Conservation (phyloP, 441 rosid genomes). For the Melianthus villosus region DNA sequence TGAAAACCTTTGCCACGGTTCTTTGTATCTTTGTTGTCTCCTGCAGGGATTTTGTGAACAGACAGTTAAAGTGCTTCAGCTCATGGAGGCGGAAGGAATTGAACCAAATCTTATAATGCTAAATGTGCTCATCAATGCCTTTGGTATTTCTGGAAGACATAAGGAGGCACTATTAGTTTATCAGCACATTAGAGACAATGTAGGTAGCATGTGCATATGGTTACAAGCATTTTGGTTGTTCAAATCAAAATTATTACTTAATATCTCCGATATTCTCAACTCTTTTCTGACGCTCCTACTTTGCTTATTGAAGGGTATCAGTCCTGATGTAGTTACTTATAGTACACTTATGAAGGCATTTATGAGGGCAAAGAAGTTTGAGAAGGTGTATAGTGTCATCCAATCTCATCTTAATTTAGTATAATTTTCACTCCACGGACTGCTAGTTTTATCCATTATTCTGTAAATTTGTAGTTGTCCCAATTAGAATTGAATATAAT, state of each 20-base stretch:
- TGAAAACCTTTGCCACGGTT: neutral
- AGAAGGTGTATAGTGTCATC: conserved; percentile 22
- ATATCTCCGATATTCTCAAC: too few relatives aligned
- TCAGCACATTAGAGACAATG: conserved; percentile 34
- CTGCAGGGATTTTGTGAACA: conserved; percentile 40
- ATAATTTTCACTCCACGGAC: too few relatives aligned
- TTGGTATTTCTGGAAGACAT: conserved; percentile 46
- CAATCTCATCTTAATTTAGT: neutral
- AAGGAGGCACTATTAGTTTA: conserved; percentile 43
- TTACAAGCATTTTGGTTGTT: too few relatives aligned
- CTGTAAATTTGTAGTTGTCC: too few relatives aligned
- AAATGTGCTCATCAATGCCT: conserved; percentile 56
- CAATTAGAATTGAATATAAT: too few relatives aligned
- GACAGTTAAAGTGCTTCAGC: conserved; percentile 46
- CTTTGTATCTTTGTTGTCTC: neutral
- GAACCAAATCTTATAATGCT: conserved; percentile 47
- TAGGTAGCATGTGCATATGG: too few relatives aligned
- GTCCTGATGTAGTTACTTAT: conserved; percentile 49
- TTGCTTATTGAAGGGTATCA: conserved; percentile 55
- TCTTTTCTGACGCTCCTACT: too few relatives aligned
- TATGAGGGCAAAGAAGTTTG: conserved; percentile 41
- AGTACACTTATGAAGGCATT: conserved; percentile 57
- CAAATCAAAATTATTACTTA: too few relatives aligned
- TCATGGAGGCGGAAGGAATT: conserved; percentile 52
- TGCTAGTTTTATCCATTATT: too few relatives aligned